Conservation (phyloP, 306 rosid genomes). For the Begonia peltatifolia region DNA sequence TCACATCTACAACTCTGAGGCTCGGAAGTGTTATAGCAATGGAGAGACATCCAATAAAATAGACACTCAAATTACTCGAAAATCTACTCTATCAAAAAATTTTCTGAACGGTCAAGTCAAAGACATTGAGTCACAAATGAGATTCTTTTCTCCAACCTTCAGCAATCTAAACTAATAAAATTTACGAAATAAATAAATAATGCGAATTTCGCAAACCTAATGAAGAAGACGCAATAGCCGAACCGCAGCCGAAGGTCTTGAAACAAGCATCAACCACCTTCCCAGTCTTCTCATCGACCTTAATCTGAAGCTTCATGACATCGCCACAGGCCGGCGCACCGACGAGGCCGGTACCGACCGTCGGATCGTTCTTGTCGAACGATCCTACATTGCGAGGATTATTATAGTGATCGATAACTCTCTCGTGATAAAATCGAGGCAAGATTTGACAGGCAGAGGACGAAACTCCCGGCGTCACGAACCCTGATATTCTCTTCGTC, state of each 20-base stretch:
- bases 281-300: conserved; percentile 62
- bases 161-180: too few relatives aligned
- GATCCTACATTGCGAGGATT: conserved; percentile 82
- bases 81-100: too few relatives aligned
- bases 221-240: conserved; percentile 87
- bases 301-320: conserved; percentile 90
- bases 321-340: conserved; percentile 92
- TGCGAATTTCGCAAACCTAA: conserved; percentile 30
- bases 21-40: too few relatives aligned
- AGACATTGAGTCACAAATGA: too few relatives aligned
- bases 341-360: conserved; percentile 78
- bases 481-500: conserved; percentile 33
- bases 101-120: too few relatives aligned
- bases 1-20: too few relatives aligned
- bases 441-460: conserved; percentile 22
- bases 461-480: conserved; percentile 21
- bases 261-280: conserved; percentile 76
- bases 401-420: conserved; percentile 79
- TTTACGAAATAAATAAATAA: too few relatives aligned
- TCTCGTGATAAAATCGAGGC: conserved; percentile 58
- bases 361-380: conserved; percentile 64
- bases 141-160: too few relatives aligned
- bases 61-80: too few relatives aligned
- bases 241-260: conserved; percentile 90
- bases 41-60: too few relatives aligned